These are phyloP conservation scores for Tricholoma saponaceum DNA, from an alignment of 768 basidiomycete species.

Conservation along the genomic window DNA sequence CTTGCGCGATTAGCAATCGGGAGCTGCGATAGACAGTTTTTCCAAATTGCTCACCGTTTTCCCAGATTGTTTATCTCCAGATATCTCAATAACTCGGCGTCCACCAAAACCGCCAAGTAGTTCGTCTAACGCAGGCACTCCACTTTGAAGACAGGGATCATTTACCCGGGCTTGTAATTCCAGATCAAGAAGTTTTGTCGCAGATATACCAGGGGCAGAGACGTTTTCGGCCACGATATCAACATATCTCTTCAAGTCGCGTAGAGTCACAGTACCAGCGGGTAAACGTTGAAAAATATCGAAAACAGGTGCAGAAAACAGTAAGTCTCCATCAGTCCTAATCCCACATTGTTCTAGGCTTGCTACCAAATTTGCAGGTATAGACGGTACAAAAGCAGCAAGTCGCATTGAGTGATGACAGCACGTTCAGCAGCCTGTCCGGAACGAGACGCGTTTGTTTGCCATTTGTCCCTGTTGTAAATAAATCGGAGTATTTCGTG, in stretches of 20 bases:
- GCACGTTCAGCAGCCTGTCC: too few species aligned
- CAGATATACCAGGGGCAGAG: slow-evolving; percentile 41
- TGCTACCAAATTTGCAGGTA: slow-evolving; percentile 42
- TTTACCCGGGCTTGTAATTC: slow-evolving; percentile 16
- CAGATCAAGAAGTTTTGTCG: slow-evolving; percentile 22
- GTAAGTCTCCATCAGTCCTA: slow-evolving; percentile 52
- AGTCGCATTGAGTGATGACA: too few species aligned
- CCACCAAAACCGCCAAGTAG: slow-evolving; percentile 48
- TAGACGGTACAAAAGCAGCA: slow-evolving; percentile 27
- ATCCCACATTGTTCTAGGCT: slow-evolving; percentile 46
- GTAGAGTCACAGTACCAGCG: slow-evolving; percentile 40
- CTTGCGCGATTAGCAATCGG: slow-evolving; percentile 30
- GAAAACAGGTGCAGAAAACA: slow-evolving; percentile 43
- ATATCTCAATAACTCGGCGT: slow-evolving; percentile 59
- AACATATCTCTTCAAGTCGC: slow-evolving; percentile 42
- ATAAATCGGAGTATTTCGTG: slow-evolving; percentile 13
- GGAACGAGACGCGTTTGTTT: neutral
- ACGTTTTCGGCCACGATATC: slow-evolving; percentile 35
- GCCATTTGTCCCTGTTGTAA: too few species aligned
- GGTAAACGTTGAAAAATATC: slow-evolving; percentile 53
- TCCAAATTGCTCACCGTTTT: slow-evolving; percentile 53
- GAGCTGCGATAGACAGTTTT: neutral
- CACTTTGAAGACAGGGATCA: slow-evolving; percentile 25
- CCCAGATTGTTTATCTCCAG: slow-evolving; percentile 60
- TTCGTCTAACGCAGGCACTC: slow-evolving; percentile 47